These are phyloP conservation scores for Sordariomycetes sp. DNA, from an alignment of 2,329 filamentous ascomycete species.

Conservation along the genomic window DNA sequence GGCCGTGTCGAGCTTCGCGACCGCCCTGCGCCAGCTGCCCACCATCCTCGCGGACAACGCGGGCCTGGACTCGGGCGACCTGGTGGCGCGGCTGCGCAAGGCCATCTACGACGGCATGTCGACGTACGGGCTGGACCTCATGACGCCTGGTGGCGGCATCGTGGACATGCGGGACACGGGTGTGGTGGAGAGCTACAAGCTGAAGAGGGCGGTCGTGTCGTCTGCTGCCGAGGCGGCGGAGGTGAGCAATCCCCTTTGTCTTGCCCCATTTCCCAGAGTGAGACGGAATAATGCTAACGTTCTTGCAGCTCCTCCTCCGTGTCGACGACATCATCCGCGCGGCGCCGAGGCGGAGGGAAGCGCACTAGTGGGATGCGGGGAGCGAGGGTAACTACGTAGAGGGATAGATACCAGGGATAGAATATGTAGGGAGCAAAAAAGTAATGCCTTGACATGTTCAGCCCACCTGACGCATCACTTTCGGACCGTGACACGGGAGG, in stretches of 20 bases:
- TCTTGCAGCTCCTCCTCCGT: constrained; percentile 65
- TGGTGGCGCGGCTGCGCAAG: constrained; percentile 84
- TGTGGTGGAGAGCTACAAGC: constrained; percentile 95
- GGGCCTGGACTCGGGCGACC: constrained; percentile 87
- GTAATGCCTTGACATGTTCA: background rate
- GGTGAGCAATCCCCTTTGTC: constrained; percentile 41
- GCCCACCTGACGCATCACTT: too few relatives aligned
- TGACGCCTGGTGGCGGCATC: constrained; percentile 83
- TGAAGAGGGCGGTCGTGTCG: constrained; percentile 95
- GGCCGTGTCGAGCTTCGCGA: constrained; percentile 81
- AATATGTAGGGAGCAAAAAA: background rate
- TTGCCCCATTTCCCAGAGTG: background rate
- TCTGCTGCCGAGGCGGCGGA: constrained; percentile 95
- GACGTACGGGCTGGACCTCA: constrained; percentile 81
- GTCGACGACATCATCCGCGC: constrained; percentile 98
- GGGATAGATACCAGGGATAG: background rate
- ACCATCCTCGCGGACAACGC: constrained; percentile 98
- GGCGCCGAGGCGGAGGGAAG: constrained; percentile 70
- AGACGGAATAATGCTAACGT: background rate
- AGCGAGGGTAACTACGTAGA: background rate
- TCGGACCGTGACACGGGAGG: background rate
- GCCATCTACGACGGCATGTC: constrained; percentile 92
- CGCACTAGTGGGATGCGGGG: too few relatives aligned
- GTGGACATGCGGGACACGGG: constrained; percentile 92
- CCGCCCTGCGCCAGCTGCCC: constrained; percentile 82